Conservation (phyloP, 116 monocot genomes). For the Iris pallida region DNA sequence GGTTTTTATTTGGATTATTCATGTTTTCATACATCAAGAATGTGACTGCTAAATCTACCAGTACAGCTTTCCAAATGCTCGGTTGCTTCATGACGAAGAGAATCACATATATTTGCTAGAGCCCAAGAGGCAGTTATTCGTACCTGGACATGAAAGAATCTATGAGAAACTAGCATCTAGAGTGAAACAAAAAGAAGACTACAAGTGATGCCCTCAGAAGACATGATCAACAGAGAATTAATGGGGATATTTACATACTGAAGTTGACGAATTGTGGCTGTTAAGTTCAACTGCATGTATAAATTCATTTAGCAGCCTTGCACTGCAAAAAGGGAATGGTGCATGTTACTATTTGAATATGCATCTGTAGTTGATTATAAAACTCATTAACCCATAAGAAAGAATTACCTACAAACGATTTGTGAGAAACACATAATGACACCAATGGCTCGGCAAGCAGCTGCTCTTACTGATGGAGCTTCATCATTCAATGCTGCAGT, state of each 20-base stretch:
- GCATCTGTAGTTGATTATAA: background rate
- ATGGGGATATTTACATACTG: constrained; percentile 36
- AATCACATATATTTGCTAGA: constrained; percentile 97
- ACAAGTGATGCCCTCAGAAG: too few species aligned
- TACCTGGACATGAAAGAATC: constrained; percentile 46
- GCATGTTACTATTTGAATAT: background rate
- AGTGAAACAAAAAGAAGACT: constrained; percentile 1
- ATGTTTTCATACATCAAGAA: background rate
- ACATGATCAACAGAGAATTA: background rate
- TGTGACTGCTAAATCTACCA: constrained; percentile 19
- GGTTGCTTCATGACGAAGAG: constrained; percentile 60
- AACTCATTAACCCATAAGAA: background rate
- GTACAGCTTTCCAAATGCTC: constrained; percentile 24
- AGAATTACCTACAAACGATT: constrained; percentile 50
- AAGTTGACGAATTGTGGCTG: constrained; percentile 48
- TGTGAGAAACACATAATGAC: constrained; percentile 69
- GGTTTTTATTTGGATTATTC: too few species aligned
- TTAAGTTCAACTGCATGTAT: constrained; percentile 67
- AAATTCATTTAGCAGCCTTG: constrained; percentile 51
- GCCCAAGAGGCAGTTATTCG: constrained; percentile 94
- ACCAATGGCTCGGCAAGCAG: constrained; percentile 95
- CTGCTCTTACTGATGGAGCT: constrained; percentile 68
- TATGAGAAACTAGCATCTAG: background rate
- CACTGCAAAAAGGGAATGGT: constrained; percentile 38
- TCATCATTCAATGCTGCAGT: constrained; percentile 55